Conservation (phyloP, 2,329 filamentous ascomycete species). For the Metarhizium sp. region DNA sequence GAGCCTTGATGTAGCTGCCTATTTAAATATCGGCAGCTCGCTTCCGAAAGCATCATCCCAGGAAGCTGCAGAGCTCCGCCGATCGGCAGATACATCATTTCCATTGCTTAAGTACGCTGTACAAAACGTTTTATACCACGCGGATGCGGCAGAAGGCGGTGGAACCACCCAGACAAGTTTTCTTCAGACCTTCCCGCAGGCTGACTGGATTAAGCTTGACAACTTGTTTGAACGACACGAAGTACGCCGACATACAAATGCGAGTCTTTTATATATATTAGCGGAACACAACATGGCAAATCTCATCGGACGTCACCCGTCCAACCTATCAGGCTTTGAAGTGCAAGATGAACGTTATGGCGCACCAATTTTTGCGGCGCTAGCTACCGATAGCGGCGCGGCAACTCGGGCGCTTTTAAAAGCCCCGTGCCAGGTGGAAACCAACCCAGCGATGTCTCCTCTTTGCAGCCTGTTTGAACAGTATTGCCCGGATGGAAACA, state of each 20-base stretch:
- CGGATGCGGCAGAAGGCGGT: conserved; percentile 2
- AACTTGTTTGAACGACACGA: conserved; percentile 2
- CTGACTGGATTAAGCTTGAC: background rate
- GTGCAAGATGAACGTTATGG: conserved; percentile 3
- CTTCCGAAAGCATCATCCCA: background rate
- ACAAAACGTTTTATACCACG: conserved; percentile 7
- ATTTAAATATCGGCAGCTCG: background rate
- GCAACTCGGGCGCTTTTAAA: conserved; percentile 1
- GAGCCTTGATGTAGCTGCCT: background rate
- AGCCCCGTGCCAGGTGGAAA: too few species aligned
- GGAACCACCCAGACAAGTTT: background rate
- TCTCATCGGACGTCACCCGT: background rate
- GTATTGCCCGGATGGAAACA: background rate
- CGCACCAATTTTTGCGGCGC: conserved; percentile 7
- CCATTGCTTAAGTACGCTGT: conserved; percentile 10
- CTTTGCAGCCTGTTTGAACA: background rate
- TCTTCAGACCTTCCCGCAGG: background rate
- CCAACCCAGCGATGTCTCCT: too few species aligned
- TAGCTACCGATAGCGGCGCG: background rate
- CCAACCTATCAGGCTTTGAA: accelerated
- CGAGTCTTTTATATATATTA: conserved; percentile 5
- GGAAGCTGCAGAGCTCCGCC: background rate
- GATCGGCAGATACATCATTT: background rate
- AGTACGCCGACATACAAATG: background rate
- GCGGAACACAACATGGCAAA: background rate